Conservation (phyloP, 2,329 filamentous ascomycete species). For the Fusarium sp. region DNA sequence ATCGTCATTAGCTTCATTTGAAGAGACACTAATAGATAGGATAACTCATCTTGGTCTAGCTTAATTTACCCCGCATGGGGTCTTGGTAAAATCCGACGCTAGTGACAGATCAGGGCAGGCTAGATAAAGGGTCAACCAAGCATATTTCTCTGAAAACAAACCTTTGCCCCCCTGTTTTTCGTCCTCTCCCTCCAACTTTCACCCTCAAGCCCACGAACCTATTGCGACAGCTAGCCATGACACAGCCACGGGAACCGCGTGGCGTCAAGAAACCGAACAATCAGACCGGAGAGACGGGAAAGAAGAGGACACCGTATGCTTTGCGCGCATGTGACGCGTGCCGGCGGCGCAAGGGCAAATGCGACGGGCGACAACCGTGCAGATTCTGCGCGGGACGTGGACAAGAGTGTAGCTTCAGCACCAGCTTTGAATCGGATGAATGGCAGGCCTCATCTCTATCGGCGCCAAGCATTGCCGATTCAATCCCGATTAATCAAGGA, state of each 20-base stretch:
- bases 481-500: neutral
- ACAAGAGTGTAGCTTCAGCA: constrained; percentile 23
- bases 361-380: constrained; percentile 25
- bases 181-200: neutral
- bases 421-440: constrained; percentile 7
- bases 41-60: constrained; percentile 11
- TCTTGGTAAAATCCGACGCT: constrained; percentile 9
- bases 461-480: neutral
- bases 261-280: constrained; percentile 16
- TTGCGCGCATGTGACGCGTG: constrained; percentile 30
- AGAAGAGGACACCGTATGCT: constrained; percentile 29
- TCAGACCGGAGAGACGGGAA: constrained; percentile 4
- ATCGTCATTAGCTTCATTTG: neutral
- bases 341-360: constrained; percentile 30
- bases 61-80: constrained; percentile 24
- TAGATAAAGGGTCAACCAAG: constrained; percentile 2
- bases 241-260: constrained; percentile 19
- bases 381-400: constrained; percentile 15
- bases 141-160: neutral
- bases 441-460: constrained; percentile 1
- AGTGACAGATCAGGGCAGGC: constrained; percentile 1
- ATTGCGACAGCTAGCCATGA: constrained; percentile 1
- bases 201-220: too few relatives aligned
- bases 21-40: neutral
- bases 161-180: neutral